A percentile compares a stretch with the other conserved stretches of the same genome.
These are phyloP conservation scores for Metarhizium robertsii DNA, from an alignment of 2,329 filamentous ascomycete species.

Conservation along the genomic window DNA sequence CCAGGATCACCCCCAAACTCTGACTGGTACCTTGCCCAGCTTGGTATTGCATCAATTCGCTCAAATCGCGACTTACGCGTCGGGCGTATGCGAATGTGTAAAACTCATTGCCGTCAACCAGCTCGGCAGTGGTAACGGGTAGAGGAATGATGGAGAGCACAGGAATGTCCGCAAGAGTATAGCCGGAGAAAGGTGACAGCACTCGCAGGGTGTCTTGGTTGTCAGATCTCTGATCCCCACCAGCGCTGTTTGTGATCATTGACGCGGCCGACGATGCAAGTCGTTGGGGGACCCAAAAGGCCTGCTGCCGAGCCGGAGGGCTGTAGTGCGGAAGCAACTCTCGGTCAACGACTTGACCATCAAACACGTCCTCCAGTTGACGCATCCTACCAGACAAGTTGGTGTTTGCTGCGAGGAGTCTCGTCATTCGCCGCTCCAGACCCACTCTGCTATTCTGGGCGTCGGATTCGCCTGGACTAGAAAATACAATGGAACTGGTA, in stretches of 20 bases:
- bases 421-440: conserved; percentile 22
- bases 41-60: conserved; percentile 14
- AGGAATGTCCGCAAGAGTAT: conserved; percentile 21
- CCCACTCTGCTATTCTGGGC: conserved; percentile 25
- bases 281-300: conserved; percentile 8
- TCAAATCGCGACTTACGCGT: conserved; percentile 19
- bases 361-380: conserved; percentile 14
- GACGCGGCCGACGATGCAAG: conserved; percentile 1
- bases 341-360: conserved; percentile 8
- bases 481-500: neutral
- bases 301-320: neutral
- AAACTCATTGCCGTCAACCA: conserved; percentile 22
- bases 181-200: conserved; percentile 18
- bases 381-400: conserved; percentile 22
- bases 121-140: conserved; percentile 19
- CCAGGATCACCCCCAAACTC: conserved; percentile 11
- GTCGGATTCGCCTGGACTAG: conserved; percentile 24
- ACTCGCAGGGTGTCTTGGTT: conserved; percentile 7
- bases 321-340: conserved; percentile 10
- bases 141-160: conserved; percentile 22
- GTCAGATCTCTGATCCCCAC: conserved; percentile 1
- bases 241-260: neutral
- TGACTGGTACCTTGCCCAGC: conserved; percentile 13
- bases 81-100: conserved; percentile 21
- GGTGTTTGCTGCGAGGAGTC: conserved; percentile 25